Conservation (phyloP, 2,329 filamentous ascomycete genomes). For the Coniosporium tulheliwenetii region DNA sequence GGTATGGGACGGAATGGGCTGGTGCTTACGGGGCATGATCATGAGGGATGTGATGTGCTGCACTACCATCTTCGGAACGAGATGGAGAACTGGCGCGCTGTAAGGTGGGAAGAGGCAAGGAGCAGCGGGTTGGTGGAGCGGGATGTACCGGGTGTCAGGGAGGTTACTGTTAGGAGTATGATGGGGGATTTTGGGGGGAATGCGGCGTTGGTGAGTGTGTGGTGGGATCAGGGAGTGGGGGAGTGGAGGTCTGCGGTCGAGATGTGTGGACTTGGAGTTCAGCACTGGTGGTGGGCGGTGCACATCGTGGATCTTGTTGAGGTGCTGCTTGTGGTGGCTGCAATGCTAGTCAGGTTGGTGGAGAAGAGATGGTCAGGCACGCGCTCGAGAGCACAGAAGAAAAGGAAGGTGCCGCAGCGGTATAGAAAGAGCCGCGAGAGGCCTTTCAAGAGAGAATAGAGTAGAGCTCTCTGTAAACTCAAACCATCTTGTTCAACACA, state of each 20-base stretch:
- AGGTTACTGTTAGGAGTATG: constrained; percentile 93
- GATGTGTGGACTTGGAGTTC: constrained; percentile 64
- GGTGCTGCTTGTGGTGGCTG: constrained; percentile 10
- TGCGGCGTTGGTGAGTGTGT: constrained; percentile 71
- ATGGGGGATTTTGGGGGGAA: constrained; percentile 96
- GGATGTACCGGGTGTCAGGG: constrained; percentile 51
- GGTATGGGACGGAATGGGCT: constrained; percentile 60
- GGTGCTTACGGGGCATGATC: constrained; percentile 86
- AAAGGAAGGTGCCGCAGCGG: no score
- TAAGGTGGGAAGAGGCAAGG: constrained; percentile 4
- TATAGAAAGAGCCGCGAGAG: no score
- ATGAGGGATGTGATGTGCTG: constrained; percentile 81
- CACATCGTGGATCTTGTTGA: constrained; percentile 54
- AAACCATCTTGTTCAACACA: no score
- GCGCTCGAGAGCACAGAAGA: no score
- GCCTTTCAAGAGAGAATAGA: no score
- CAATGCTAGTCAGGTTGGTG: no score
- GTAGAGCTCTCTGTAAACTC: no score
- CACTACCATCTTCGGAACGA: constrained; percentile 39
- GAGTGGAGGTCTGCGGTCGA: constrained; percentile 73
- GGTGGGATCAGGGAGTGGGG: constrained; percentile 61
- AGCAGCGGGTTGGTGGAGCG: constrained; percentile 31
- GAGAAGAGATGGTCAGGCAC: no score
- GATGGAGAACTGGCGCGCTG: constrained; percentile 8
- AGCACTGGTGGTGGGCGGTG: constrained; percentile 89